phyloP scores from a whole-genome alignment of 441 rosid genomes.

The Iberis amara region DNA sequence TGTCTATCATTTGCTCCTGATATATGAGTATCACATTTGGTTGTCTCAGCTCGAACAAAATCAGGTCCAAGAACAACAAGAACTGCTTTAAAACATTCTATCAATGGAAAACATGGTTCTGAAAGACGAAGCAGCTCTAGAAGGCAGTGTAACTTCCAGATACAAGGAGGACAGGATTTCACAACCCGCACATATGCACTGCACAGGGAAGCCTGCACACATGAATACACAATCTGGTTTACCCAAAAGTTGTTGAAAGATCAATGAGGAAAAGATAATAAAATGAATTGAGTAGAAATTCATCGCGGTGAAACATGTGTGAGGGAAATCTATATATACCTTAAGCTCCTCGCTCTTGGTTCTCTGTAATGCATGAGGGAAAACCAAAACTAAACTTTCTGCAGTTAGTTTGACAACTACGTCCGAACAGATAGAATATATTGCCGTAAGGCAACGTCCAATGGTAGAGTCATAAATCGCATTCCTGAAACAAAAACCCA shows the following conservation, averaged over 20 bases:
- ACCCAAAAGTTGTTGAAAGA: slow-evolving; percentile 11
- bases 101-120: slow-evolving; percentile 66
- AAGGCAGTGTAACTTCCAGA: slow-evolving; percentile 84
- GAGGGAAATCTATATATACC: slow-evolving; percentile 46
- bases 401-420: slow-evolving; percentile 70
- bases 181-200: slow-evolving; percentile 66
- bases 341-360: slow-evolving; percentile 87
- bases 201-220: slow-evolving; percentile 76
- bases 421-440: slow-evolving; percentile 71
- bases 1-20: slow-evolving; percentile 34
- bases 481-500: slow-evolving; percentile 51
- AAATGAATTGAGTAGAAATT: slow-evolving; percentile 17
- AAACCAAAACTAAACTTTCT: slow-evolving; percentile 52
- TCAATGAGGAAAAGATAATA: slow-evolving; percentile 5
- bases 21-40: slow-evolving; percentile 30
- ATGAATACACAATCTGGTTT: slow-evolving; percentile 16
- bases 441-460: slow-evolving; percentile 65
- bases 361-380: slow-evolving; percentile 59
- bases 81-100: slow-evolving; percentile 70
- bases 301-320: slow-evolving; percentile 23
- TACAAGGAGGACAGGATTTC: slow-evolving; percentile 64
- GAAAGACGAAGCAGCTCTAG: slow-evolving; percentile 51
- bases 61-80: slow-evolving; percentile 55
- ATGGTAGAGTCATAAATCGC: slow-evolving; percentile 70
- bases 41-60: slow-evolving; percentile 41